phyloP scores from a whole-genome alignment of 345 rosid species.

The Pistacia integerrima region DNA sequence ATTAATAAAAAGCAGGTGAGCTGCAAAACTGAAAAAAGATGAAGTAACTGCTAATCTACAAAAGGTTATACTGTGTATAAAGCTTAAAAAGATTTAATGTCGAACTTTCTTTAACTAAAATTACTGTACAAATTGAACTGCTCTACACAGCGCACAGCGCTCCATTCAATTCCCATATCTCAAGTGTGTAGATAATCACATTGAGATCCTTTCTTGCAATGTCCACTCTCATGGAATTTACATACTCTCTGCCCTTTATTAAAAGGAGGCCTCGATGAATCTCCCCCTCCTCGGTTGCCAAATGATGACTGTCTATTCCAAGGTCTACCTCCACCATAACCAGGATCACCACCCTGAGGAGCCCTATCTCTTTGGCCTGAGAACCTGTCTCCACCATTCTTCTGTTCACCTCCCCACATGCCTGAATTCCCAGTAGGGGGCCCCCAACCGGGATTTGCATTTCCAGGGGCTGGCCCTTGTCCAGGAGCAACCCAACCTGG shows the following conservation, averaged over 20 bases:
- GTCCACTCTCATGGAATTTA: constrained; percentile 59
- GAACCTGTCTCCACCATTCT: constrained; percentile 55
- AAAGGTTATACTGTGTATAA: no score
- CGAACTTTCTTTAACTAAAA: constrained; percentile 4
- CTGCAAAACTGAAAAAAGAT: no score
- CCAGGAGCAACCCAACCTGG: constrained; percentile 52
- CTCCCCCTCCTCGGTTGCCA: constrained; percentile 44
- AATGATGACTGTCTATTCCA: constrained; percentile 62
- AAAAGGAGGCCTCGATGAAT: constrained; percentile 35
- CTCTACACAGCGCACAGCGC: constrained; percentile 19
- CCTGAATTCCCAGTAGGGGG: constrained; percentile 44
- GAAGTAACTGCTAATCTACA: no score
- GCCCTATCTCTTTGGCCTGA: constrained; percentile 43
- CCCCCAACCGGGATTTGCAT: constrained; percentile 35
- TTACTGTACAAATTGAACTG: constrained; percentile 40
- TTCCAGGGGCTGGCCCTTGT: constrained; percentile 48
- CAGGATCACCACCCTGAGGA: constrained; percentile 53
- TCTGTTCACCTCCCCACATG: constrained; percentile 55
- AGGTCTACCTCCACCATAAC: constrained; percentile 53
- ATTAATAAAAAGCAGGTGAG: no score
- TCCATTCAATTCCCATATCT: constrained; percentile 21
- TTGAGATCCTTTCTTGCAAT: constrained; percentile 72
- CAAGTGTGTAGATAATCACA: constrained; percentile 70
- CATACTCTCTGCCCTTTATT: constrained; percentile 65
- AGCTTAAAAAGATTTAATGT: no score